Percentiles rank a stretch among this genome's conserved stretches.
These are phyloP conservation scores for Leucoagaricus sp. DNA, from an alignment of 1,284 basidiomycete genomes.

Conservation along the genomic window DNA sequence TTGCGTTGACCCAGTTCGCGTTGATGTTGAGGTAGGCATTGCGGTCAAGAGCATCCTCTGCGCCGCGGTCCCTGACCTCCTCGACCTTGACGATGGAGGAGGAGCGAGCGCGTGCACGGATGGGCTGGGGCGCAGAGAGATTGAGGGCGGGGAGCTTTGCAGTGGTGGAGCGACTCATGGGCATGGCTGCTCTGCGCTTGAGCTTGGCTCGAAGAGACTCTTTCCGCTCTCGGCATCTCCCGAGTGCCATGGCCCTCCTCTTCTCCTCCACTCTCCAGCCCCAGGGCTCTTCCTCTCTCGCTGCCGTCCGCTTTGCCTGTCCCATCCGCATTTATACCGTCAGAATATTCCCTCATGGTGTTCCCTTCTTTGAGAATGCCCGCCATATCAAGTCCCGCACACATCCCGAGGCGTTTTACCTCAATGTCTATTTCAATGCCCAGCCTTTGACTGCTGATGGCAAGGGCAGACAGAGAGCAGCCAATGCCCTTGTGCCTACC, in stretches of 20 bases:
- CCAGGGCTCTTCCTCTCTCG: slow-evolving; percentile 54
- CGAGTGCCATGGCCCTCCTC: slow-evolving; percentile 48
- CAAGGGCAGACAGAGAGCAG: slow-evolving; percentile 55
- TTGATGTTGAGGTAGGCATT: slow-evolving; percentile 89
- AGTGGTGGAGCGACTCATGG: slow-evolving; percentile 48
- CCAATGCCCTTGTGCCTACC: slow-evolving; percentile 73
- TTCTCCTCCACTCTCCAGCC: slow-evolving; percentile 71
- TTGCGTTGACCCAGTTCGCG: slow-evolving; percentile 98
- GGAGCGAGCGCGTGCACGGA: slow-evolving; percentile 67
- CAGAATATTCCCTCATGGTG: slow-evolving; percentile 61
- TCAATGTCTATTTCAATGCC: slow-evolving; percentile 74
- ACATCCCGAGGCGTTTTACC: slow-evolving; percentile 68
- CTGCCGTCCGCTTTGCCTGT: slow-evolving; percentile 64
- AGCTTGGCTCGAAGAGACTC: too few relatives aligned
- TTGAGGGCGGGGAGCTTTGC: slow-evolving; percentile 52
- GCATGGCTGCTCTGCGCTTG: not conserved
- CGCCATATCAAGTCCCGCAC: slow-evolving; percentile 63
- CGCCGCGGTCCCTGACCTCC: slow-evolving; percentile 76
- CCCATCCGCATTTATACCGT: slow-evolving; percentile 65
- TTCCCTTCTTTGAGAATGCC: slow-evolving; percentile 58
- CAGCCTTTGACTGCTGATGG: slow-evolving; percentile 41
- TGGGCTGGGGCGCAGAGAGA: slow-evolving; percentile 32
- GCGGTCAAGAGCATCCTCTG: slow-evolving; percentile 82
- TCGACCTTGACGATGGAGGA: slow-evolving; percentile 88
- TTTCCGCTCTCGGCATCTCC: slow-evolving; percentile 13